Evolutionary conservation across 257 asterid genomes (phyloP), one percentile per base, ranked within the genome.

Genomic region (Nicotiana tabacum): DNA sequence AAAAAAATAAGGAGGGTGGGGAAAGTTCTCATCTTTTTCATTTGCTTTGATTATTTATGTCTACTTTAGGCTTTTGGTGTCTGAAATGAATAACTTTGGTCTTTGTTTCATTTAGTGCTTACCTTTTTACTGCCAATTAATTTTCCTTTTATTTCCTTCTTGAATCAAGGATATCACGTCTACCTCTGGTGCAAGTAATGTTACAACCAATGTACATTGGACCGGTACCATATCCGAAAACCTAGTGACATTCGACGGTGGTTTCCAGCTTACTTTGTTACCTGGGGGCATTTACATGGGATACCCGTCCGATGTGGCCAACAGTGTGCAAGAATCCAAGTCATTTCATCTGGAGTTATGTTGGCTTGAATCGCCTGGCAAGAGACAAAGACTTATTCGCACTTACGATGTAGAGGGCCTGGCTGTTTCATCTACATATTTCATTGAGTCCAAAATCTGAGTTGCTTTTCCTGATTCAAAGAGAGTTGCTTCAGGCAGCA

Each of bases 221-320:
- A 90, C 88, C 0, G 98, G 99, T 78, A 86, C 92, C 81, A 82
- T 91, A 27, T 88, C 95, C 4, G 32, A 88, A 83, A 91, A 94
- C 89, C 37, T 89, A 87, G 85, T 94, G 83, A 86, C 85, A 27
- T 96, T 93, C 62, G 88, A 91, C 37, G 93, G 93, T 66, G 99
- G 98, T 48, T 96, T 81, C 87, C 97, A 90, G 90, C 60, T 86
- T 82, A 91, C 91, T 21, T 78, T 96, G 77, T 88, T 96, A 79
- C 98, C 98, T 0, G 98, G 98, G 48, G 95, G 97, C 61, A 86
- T 96, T 53, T 93, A 94, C 89, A 91, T 94, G 98, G 99, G 99
- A 46, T 92, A 90, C 83, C 99, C 98, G 2, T 84, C 92, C 24
- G 96, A 95, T 56, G 85, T 94, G 29, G 86, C 97, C 18, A 95